Conservation (phyloP, 352 stramenopile genomes). For the Globisporangium solare region DNA sequence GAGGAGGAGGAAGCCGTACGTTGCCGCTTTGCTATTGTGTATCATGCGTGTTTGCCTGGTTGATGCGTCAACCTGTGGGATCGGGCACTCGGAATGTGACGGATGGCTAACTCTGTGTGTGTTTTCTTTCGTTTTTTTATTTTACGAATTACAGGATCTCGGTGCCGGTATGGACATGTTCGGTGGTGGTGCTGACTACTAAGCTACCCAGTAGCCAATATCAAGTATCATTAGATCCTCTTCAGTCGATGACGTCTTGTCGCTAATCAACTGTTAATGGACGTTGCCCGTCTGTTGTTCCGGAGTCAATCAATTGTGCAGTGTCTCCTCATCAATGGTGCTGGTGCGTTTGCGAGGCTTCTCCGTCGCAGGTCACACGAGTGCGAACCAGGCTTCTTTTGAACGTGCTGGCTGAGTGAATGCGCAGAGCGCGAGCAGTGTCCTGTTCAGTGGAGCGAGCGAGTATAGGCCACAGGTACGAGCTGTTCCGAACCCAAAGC, state of each 20-base stretch:
- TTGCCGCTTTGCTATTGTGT: conserved; percentile 9
- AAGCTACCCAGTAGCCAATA: conserved; percentile 28
- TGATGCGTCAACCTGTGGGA: too few relatives aligned
- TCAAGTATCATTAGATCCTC: conserved; percentile 25
- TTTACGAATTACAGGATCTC: conserved; percentile 29
- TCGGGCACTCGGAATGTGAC: background rate
- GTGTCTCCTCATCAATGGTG: conserved; percentile 3
- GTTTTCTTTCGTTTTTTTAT: background rate
- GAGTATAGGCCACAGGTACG: too few relatives aligned
- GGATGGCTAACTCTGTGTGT: conserved; percentile 14
- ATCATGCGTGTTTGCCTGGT: background rate
- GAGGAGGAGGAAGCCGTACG: conserved; percentile 66
- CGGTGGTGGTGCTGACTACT: conserved; percentile 58
- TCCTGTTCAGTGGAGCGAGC: too few relatives aligned
- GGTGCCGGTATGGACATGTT: conserved; percentile 73
- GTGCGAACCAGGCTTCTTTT: too few relatives aligned
- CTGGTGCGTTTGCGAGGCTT: background rate
- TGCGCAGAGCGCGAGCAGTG: too few relatives aligned
- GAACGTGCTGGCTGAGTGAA: too few relatives aligned
- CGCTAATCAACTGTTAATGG: conserved; percentile 48
- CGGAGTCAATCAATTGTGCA: conserved; percentile 26
- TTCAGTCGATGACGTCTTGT: conserved; percentile 24
- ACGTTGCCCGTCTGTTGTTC: conserved; percentile 41
- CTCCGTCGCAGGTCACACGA: too few relatives aligned
- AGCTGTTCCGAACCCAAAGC: too few relatives aligned